phyloP scores from a whole-genome alignment of 2,329 filamentous ascomycete genomes.

The Aspergillus calidoustus region DNA sequence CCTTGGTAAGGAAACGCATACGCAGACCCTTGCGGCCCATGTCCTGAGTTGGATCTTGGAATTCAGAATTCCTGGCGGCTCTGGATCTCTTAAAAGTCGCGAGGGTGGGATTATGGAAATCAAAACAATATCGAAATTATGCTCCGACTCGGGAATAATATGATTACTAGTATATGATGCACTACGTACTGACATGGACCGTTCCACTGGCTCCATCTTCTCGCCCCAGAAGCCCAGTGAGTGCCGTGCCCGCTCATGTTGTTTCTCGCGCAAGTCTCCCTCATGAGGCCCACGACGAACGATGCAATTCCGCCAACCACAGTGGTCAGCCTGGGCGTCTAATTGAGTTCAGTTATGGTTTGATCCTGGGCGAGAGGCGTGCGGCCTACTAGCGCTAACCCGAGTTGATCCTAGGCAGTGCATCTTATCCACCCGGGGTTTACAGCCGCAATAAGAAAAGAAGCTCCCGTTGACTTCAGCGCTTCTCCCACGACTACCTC shows the following conservation, averaged over 20 bases:
- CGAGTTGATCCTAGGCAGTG: conserved; percentile 15
- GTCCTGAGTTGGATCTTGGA: not conserved
- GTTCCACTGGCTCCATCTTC: conserved; percentile 7
- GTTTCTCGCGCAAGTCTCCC: not conserved
- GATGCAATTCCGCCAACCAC: conserved; percentile 12
- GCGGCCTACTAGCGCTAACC: conserved; percentile 11
- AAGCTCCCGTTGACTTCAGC: conserved; percentile 15
- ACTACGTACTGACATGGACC: not conserved
- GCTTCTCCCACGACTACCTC: conserved; percentile 13
- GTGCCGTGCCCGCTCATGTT: not conserved
- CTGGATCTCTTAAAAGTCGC: not conserved
- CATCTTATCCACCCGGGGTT: conserved; percentile 20
- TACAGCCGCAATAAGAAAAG: conserved; percentile 26
- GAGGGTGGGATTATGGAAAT: not conserved
- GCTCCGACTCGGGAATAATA: not conserved
- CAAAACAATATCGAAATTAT: not conserved
- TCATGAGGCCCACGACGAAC: conserved; percentile 4
- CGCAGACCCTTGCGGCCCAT: not conserved
- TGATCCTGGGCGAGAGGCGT: conserved; percentile 9
- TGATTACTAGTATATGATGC: not conserved
- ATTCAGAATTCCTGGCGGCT: not conserved
- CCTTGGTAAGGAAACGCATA: not conserved
- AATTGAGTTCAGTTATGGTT: conserved; percentile 20
- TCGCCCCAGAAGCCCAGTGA: not conserved
- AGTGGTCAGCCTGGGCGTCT: conserved; percentile 20